These are phyloP conservation scores for Amylocystis lapponica DNA, from an alignment of 768 basidiomycete species.

Conservation along the genomic window DNA sequence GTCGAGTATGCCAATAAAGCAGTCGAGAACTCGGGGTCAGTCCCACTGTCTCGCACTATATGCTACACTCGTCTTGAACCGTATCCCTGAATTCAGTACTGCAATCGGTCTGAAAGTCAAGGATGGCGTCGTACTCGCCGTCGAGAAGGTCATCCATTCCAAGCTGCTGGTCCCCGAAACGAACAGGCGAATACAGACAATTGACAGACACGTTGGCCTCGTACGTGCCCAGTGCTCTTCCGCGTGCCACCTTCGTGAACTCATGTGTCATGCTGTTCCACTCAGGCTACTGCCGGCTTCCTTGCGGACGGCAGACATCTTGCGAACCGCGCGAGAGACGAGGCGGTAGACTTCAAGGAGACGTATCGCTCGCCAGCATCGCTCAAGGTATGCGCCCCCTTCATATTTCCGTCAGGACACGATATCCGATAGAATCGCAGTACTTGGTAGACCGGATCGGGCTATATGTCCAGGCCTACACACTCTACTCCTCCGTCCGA, in stretches of 20 bases:
- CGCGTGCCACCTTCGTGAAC: not conserved
- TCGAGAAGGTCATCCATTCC: slow-evolving; percentile 96
- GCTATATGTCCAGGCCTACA: slow-evolving; percentile 91
- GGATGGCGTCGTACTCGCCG: slow-evolving; percentile 90
- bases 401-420: too few relatives aligned
- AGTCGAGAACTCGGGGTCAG: slow-evolving; percentile 95
- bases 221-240: slow-evolving; percentile 35
- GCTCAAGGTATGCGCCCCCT: slow-evolving; percentile 62
- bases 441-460: slow-evolving; percentile 70
- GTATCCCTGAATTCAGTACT: slow-evolving; percentile 61
- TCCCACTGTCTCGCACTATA: slow-evolving; percentile 1
- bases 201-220: slow-evolving; percentile 92
- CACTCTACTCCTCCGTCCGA: slow-evolving; percentile 94
- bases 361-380: slow-evolving; percentile 68
- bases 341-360: slow-evolving; percentile 70
- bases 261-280: not conserved
- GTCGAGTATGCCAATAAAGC: slow-evolving; percentile 99
- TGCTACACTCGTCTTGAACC: slow-evolving; percentile 1
- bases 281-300: slow-evolving; percentile 86
- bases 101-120: slow-evolving; percentile 94
- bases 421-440: slow-evolving; percentile 1
- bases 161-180: slow-evolving; percentile 91
- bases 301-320: slow-evolving; percentile 91
- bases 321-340: slow-evolving; percentile 77
- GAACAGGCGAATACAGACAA: slow-evolving; percentile 88